These are phyloP conservation scores for Reticulascus tulasneorum DNA, from an alignment of 2,329 filamentous ascomycete species.

Conservation along the genomic window DNA sequence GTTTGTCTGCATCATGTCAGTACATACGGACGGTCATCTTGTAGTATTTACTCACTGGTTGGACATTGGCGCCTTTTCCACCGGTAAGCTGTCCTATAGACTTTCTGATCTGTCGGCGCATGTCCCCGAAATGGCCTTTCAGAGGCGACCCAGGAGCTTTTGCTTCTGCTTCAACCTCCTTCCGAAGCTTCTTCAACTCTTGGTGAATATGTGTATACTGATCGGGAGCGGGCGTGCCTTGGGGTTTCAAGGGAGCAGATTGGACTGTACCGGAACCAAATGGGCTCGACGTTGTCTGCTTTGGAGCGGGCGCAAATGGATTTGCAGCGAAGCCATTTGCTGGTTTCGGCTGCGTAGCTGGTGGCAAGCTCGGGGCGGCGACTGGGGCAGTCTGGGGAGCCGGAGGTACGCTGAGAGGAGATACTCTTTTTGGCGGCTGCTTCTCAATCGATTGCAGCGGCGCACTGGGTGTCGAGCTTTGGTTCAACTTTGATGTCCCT, in stretches of 20 bases:
- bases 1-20: slow-evolving; percentile 28
- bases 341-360: slow-evolving; percentile 8
- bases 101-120: slow-evolving; percentile 67
- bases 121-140: slow-evolving; percentile 65
- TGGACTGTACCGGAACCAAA: slow-evolving; percentile 1
- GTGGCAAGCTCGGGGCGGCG: slow-evolving; percentile 7
- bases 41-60: slow-evolving; percentile 27
- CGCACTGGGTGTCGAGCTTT: slow-evolving; percentile 2
- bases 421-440: too few relatives aligned
- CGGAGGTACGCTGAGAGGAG: too few relatives aligned
- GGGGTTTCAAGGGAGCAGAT: neutral
- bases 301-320: slow-evolving; percentile 5
- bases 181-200: slow-evolving; percentile 65
- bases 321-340: slow-evolving; percentile 4
- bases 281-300: slow-evolving; percentile 3
- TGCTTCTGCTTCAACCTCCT: slow-evolving; percentile 52
- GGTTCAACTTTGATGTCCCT: slow-evolving; percentile 10
- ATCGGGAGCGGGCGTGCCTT: slow-evolving; percentile 24
- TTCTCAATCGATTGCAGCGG: too few relatives aligned
- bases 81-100: slow-evolving; percentile 70
- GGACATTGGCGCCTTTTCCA: slow-evolving; percentile 56
- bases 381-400: slow-evolving; percentile 9
- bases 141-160: slow-evolving; percentile 44
- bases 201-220: slow-evolving; percentile 59
- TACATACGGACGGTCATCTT: neutral